Base-by-base conservation (phyloP, 2,329 filamentous ascomycete genomes). In the Huntiella moniliformis region DNA sequence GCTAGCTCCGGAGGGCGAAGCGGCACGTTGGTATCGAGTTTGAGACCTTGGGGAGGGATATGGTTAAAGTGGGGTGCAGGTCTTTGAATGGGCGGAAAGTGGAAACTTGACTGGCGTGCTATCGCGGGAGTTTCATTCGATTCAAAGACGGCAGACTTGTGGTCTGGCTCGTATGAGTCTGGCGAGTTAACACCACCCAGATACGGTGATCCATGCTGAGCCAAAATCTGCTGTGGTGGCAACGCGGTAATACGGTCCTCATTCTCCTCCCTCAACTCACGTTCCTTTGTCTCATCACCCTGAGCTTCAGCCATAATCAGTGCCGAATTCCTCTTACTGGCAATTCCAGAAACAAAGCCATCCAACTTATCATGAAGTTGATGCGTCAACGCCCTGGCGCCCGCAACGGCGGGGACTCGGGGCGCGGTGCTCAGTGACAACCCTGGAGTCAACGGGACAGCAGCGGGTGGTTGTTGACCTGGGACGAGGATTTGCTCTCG, bases 341-440 rank as follows among this genome's bases (percentile, higher is more conserved):
- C 86, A 47, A 93, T 84, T 38, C 81, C 83, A 22, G 87, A 81
- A 35, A 94, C 83, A 47, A 87, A 85, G 15, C 82, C 81, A 59
- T 93, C 86, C 47, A 94, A 74, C 59, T 81, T 85, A 61, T 92
- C 84, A 57, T 92, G 82, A 54, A 93, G 78, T 54, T 79, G 65
- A 53, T 79, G 78, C 54, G 79, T 85, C 47, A 88, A 68, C 3
- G 79, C 79, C 55, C 79, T 61, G 37, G 58, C 53, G 5, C 55
- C 56, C 40, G 56, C 51, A 28, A 28, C 22, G 10, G 22, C 22
- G 22, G 22, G 22, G 6, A 28, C 6, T 28, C 22, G 22, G 5
- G 36, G 32, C 7, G 40, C 39, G 16, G 47, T 52, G 39, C 55
- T 49, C 51, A 61, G 57, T 32, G 50, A 33, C 22, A 43, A 34